Evolutionary conservation across 2,329 filamentous ascomycete species (phyloP), one percentile per base, ranked within the genome.

Genomic region (Colletotrichum orbiculare): DNA sequence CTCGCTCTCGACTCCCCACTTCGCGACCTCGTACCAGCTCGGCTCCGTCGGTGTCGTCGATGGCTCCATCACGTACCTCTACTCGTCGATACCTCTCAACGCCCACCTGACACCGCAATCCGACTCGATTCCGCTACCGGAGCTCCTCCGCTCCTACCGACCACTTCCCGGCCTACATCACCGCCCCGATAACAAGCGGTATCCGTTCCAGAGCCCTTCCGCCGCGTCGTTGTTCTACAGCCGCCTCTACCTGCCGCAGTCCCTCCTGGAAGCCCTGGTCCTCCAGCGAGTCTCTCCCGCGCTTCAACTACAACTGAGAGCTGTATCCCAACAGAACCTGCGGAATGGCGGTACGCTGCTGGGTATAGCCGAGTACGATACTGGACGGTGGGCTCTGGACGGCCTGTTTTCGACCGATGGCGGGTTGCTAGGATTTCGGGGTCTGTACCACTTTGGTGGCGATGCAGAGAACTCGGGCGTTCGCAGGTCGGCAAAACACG

Each of bases 51-150:
- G 95, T 65, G 85, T 97, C 41, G 94, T 99, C 55, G 95, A 98
- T 80, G 96, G 96, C 75, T 97, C 94, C n/a, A 87, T 99, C 62
- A 97, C 94, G 12, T 99, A 98, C 79, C 87, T 99, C 58, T 98
- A 97, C 82, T 96, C 94, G 53, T 97, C 93, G 3, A 84, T 96
- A 8, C 89, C 93, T 11, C 85, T 98, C 61, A 81, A 83, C 43
- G 83, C 89, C 55, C 80, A 87, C 80, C 68, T 93, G 83, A 77
- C 83, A 10, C 87, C 85, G 10, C 87, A 88, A 77, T 97, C 93
- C 71, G 89, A 90, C 52, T 82, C 86, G 25, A 90, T 97, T 42
- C 89, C 93, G 12, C 82, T 99, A 9, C 90, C 90, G 38, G 86
- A 90, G 69, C 85, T 97, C 25, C 87, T 97, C 54, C 88, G 88